phyloP scores from a whole-genome alignment of 163 green algal genomes.

The Chlorella variabilis region DNA sequence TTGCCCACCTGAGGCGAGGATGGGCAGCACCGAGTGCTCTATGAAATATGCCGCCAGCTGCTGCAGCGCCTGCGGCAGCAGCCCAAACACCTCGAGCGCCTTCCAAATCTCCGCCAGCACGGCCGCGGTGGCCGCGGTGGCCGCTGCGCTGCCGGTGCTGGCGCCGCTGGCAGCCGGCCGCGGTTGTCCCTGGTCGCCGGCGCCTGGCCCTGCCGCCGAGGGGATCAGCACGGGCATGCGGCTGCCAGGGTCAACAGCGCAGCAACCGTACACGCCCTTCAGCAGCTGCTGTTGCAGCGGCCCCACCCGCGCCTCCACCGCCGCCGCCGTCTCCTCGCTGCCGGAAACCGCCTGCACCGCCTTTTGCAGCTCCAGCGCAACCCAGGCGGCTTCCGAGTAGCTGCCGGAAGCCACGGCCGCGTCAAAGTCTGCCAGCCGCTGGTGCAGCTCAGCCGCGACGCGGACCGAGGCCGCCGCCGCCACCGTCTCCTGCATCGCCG shows the following conservation, averaged over 20 bases:
- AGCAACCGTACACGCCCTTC: not conserved
- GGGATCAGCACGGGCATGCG: conserved; percentile 8
- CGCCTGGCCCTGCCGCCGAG: not conserved
- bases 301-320: conserved; percentile 19
- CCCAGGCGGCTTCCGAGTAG: conserved; percentile 25
- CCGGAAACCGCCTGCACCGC: conserved; percentile 21
- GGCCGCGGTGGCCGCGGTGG: not conserved
- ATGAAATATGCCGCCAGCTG: conserved; percentile 11
- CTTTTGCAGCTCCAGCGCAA: conserved; percentile 34
- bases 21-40: conserved; percentile 20
- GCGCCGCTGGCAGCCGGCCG: not conserved
- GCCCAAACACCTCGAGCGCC: conserved; percentile 27
- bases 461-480: not conserved
- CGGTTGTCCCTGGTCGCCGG: not conserved
- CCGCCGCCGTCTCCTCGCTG: conserved; percentile 15
- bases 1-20: conserved; percentile 21
- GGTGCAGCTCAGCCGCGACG: conserved; percentile 24
- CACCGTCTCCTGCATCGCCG: not conserved
- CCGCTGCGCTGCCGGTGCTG: not conserved
- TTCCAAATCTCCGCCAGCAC: conserved; percentile 28
- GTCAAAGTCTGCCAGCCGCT: conserved; percentile 40
- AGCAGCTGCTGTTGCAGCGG: conserved; percentile 32
- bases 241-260: not conserved
- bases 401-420: conserved; percentile 10
- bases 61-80: conserved; percentile 24